Evolutionary conservation across 208 protist species (phyloP).

Genomic region (Leishmania braziliensis): DNA sequence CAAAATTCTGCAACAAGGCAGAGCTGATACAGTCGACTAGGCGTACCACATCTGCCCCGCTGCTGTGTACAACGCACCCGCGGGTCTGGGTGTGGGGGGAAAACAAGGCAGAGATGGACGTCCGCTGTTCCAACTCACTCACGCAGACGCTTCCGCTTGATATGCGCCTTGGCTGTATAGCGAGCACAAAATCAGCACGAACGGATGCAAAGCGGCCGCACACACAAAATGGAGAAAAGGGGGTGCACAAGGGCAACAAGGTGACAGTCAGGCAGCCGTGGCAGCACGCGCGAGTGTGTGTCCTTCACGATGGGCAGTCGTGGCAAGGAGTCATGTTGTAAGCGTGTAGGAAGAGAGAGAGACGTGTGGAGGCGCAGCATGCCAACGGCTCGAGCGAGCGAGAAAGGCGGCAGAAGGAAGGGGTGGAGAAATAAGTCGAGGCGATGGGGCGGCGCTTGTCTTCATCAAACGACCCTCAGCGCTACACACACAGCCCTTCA

Average conservation of each 20-base stretch:
- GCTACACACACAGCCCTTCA: not conserved
- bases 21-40: not conserved
- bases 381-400: not conserved
- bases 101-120: not conserved
- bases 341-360: not conserved
- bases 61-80: not conserved
- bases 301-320: not conserved
- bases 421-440: not conserved
- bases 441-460: not conserved
- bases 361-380: not conserved
- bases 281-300: not conserved
- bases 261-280: not conserved
- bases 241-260: not conserved
- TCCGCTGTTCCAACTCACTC: not conserved
- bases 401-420: not conserved
- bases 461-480: not conserved
- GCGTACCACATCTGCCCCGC: not conserved
- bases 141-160: not conserved
- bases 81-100: not conserved
- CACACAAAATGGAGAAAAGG: not conserved
- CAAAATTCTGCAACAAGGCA: too few species aligned
- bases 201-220: not conserved
- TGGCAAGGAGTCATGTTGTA: not conserved
- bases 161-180: not conserved
- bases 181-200: not conserved